These are phyloP conservation scores for Malus hybrid DNA, from an alignment of 331 rosid species.

Conservation along the genomic window DNA sequence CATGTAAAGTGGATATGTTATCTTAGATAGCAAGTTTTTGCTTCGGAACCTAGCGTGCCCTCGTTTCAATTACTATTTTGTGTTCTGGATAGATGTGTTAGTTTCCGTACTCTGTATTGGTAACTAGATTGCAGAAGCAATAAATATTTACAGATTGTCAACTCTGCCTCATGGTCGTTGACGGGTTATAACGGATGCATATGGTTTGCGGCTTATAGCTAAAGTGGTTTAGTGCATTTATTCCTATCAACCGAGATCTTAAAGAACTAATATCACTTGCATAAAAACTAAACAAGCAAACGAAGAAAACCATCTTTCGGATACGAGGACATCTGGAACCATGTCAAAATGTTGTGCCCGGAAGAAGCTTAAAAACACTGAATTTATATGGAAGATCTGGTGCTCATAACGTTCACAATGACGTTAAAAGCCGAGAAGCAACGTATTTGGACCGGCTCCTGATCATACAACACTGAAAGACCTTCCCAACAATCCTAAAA, in stretches of 20 bases:
- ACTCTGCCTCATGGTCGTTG: background rate
- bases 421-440: background rate
- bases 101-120: conserved; percentile 8
- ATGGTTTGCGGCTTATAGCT: too few species aligned
- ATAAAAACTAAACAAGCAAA: too few species aligned
- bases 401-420: background rate
- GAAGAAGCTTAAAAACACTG: too few species aligned
- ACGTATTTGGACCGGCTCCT: background rate
- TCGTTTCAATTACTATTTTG: background rate
- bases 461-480: background rate
- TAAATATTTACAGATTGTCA: conserved; percentile 7
- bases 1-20: conserved; percentile 44
- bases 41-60: background rate
- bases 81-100: conserved; percentile 8
- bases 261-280: too few species aligned
- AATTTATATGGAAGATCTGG: too few species aligned
- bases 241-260: too few species aligned
- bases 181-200: too few species aligned
- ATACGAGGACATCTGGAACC: too few species aligned
- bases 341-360: too few species aligned
- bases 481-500: conserved; percentile 20
- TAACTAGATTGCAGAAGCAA: background rate
- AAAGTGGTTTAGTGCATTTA: too few species aligned
- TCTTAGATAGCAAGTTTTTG: conserved; percentile 16
- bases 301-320: too few species aligned